phyloP scores from a whole-genome alignment of 78 protist genomes.

The Dictyostelium firmibasis region DNA sequence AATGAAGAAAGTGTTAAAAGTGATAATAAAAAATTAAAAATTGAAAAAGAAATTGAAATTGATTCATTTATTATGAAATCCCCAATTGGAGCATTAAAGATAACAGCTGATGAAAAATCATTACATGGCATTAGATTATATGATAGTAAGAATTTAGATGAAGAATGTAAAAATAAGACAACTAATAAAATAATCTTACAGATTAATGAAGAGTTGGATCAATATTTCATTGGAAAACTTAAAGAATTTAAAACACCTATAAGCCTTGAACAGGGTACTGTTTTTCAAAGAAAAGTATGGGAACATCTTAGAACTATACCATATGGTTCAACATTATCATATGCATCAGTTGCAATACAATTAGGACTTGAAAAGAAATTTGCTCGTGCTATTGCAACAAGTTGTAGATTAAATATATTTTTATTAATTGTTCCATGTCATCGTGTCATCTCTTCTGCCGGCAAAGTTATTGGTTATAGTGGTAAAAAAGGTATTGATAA shows the following conservation, averaged over 20 bases:
- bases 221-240: constrained; percentile 10
- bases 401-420: constrained; percentile 33
- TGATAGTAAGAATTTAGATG: neutral
- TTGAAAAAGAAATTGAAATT: neutral
- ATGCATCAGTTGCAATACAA: neutral
- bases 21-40: neutral
- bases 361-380: neutral
- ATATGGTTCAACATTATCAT: constrained; percentile 43
- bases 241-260: constrained; percentile 14
- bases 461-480: constrained; percentile 30
- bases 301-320: neutral
- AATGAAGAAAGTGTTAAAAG: neutral
- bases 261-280: neutral
- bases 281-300: constrained; percentile 45
- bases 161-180: neutral
- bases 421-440: constrained; percentile 50
- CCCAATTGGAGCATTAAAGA: neutral
- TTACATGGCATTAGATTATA: neutral
- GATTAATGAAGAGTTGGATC: constrained; percentile 30
- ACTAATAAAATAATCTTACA: neutral
- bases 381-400: constrained; percentile 53
- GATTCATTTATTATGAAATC: neutral
- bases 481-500: constrained; percentile 62
- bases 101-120: neutral
- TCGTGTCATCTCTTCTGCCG: constrained; percentile 8